These are phyloP conservation scores for Kingdonia uniflora DNA, from an alignment of 164 flowering plant species.

Conservation along the genomic window DNA sequence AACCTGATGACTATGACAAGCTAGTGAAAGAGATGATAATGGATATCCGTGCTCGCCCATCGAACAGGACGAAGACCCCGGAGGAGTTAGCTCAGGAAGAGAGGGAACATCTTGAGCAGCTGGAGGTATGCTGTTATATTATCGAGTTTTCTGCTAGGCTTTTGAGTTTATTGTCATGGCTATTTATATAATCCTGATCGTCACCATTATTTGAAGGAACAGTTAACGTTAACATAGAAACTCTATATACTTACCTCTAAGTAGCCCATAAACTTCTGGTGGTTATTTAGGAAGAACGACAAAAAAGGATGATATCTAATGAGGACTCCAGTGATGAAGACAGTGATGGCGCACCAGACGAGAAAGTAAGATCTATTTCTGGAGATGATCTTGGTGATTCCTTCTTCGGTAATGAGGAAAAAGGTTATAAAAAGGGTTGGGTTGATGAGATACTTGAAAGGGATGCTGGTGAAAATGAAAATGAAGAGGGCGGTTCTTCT, in stretches of 20 bases:
- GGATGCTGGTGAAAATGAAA: slow-evolving; percentile 22
- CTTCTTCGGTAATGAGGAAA: slow-evolving; percentile 42
- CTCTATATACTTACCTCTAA: too few species aligned
- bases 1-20: slow-evolving; percentile 67
- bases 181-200: not conserved
- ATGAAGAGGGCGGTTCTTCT: slow-evolving; percentile 35
- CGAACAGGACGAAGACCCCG: slow-evolving; percentile 77
- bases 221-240: not conserved
- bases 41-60: slow-evolving; percentile 81
- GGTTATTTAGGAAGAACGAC: slow-evolving; percentile 63
- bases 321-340: slow-evolving; percentile 73
- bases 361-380: slow-evolving; percentile 40
- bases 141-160: too few species aligned
- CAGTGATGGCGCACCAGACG: slow-evolving; percentile 19
- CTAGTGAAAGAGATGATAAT: slow-evolving; percentile 54
- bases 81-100: slow-evolving; percentile 95
- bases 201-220: slow-evolving; percentile 1
- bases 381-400: slow-evolving; percentile 98
- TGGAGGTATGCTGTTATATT: slow-evolving; percentile 52
- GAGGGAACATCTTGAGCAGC: slow-evolving; percentile 59
- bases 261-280: not conserved
- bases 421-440: slow-evolving; percentile 46
- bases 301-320: slow-evolving; percentile 68
- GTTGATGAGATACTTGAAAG: slow-evolving; percentile 63
- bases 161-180: not conserved